Conservation (phyloP, 495 filamentous ascomycete species). For the Astrocystis sublimbata region DNA sequence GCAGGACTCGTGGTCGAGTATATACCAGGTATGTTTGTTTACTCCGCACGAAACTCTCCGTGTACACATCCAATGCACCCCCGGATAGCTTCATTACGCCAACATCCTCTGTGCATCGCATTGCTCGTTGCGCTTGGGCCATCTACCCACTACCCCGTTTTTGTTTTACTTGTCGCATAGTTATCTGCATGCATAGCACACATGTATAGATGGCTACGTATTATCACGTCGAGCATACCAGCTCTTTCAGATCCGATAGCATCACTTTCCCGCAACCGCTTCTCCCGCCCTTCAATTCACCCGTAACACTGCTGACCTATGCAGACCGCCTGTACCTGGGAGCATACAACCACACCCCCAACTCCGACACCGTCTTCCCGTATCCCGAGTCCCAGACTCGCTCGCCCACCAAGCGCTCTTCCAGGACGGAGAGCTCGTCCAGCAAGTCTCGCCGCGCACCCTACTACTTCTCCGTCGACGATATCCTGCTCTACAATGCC, state of each 20-base stretch:
- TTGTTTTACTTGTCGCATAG: slow-evolving; percentile 3
- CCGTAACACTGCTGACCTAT: slow-evolving; percentile 37
- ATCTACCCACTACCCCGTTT: too few relatives aligned
- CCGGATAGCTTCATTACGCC: background rate
- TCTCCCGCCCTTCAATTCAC: slow-evolving; percentile 19
- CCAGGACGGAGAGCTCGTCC: slow-evolving; percentile 57
- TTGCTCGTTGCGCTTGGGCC: background rate
- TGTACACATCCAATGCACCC: background rate
- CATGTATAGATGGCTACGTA: slow-evolving; percentile 7
- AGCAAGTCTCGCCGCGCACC: slow-evolving; percentile 56
- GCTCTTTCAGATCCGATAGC: slow-evolving; percentile 26
- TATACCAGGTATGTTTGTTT: slow-evolving; percentile 52
- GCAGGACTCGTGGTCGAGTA: slow-evolving; percentile 59
- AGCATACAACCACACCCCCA: slow-evolving; percentile 82
- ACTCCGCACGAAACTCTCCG: background rate
- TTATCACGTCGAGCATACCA: background rate
- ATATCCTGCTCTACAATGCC: slow-evolving; percentile 90
- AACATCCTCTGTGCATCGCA: background rate
- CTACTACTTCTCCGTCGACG: slow-evolving; percentile 94
- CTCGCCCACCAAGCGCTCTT: slow-evolving; percentile 75
- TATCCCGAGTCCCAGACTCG: slow-evolving; percentile 62
- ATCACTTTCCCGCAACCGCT: slow-evolving; percentile 24
- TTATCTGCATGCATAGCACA: slow-evolving; percentile 6
- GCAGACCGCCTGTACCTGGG: slow-evolving; percentile 93
- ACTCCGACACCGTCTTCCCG: slow-evolving; percentile 80